Evolutionary conservation across 2,329 filamentous ascomycete genomes (phyloP), one percentile per base, ranked within the genome.

Genomic region (Alternaria arbusti): DNA sequence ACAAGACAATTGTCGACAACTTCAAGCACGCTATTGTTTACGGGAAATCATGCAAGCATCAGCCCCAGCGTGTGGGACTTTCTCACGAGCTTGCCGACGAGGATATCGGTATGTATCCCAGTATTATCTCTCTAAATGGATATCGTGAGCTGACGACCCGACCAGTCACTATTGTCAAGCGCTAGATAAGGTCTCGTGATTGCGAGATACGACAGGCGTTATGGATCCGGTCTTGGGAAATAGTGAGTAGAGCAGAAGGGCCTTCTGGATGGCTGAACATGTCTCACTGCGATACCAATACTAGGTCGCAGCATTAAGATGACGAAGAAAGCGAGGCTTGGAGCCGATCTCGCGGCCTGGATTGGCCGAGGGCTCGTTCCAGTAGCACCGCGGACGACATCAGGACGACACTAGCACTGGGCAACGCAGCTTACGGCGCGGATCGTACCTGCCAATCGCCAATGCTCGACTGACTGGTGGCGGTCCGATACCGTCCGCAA

Each of bases 21-120:
- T 99, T 99, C 86, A 96, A 95, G 82, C 89, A 90, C 65, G 96
- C 96, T 58, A 91, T 99, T 78, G 96, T 99, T 45, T 99, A 98
- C 81, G 96, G 96, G 72, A 96, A 95, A 80, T 97, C 94, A 59
- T 95, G 98, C 72, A 98, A 98, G 86, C 96, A 99, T 84, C 96
- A 98, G 83, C 96, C 96, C 69, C 96, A 99, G 83, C 89, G 94
- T 76, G 96, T 98, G 67, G 96, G 96, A 54, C 86, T 99, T 69
- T 85, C 88, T 57, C 96, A 99, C 80, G 93, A 97, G 84, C 86
- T 99, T 76, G 93, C 89, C 61, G 96, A 99, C 80, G 96, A 99
- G 84, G 96, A 99, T 83, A 97, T 99, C 82, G 93, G 93, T 95
- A 86, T 84, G 90, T 75, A 67, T 40, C 32, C 61, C 56, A 46